Evolutionary conservation across 495 filamentous ascomycete species (phyloP), one percentile per base, ranked within the genome.

Genomic region (Penicillium cinerascens): DNA sequence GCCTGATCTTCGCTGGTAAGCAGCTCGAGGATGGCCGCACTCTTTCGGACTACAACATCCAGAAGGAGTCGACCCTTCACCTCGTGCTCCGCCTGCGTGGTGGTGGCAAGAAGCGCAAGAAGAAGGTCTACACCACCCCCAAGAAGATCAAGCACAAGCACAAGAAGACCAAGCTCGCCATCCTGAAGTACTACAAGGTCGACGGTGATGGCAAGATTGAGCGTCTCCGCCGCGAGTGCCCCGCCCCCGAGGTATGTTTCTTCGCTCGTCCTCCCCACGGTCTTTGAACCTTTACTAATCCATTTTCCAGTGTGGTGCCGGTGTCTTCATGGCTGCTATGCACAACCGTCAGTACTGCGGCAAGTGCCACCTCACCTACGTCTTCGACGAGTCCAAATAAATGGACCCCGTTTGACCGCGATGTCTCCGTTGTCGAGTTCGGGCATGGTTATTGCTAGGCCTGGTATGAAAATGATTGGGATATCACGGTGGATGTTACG

Each of bases 121-220:
- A 98, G 92, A 98, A 98, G 91, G 93, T 98, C 52, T 98, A 98
- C 85, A 97, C 89, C 69, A 98, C 95, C 64, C 93, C 93, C 71
- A 98, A 98, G 92, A 98, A 98, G 88, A 98, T 98, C 87, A 98
- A 98, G 92, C 93, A 98, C 82, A 98, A 97, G 89, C 86, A 91
- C 80, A 97, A 97, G 88, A 90, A 89, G 91, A 96, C 88, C 82
- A 98, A 98, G 86, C 83, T 98, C 67, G 95, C 93, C 61, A 91
- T 98, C 65, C 91, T 98, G 69, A 98, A 98, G 87, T 98, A 97
- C 89, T 98, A 97, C 88, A 98, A 98, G 86, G 93, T 98, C 63
- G 95, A 97, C 72, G 87, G 86, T 66, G 93, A 98, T 73, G 93
- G 93, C 75, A 98, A 97, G 88, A 97, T 98, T 66, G 93, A 98